Evolutionary conservation across 305 asterid genomes (phyloP).

Genomic region (Solanum chacoense): DNA sequence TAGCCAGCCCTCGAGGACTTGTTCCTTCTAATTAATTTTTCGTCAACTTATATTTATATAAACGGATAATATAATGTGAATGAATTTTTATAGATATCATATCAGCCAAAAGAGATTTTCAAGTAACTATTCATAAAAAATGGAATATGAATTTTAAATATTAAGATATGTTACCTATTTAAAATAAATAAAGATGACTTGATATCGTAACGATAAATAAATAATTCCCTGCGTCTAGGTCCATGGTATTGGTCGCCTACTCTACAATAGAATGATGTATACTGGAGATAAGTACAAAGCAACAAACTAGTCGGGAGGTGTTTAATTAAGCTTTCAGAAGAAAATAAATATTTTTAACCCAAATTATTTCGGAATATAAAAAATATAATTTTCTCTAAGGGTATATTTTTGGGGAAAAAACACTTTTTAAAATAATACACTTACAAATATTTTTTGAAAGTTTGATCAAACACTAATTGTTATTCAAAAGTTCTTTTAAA

Average conservation of each 20-base stretch:
- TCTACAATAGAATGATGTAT: not conserved
- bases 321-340: not conserved
- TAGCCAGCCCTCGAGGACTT: not conserved
- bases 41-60: not conserved
- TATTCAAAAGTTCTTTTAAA: not conserved
- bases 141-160: not conserved
- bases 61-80: not conserved
- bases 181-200: not conserved
- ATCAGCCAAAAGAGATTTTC: not conserved
- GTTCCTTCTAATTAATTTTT: not conserved
- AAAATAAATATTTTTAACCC: not conserved
- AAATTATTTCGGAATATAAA: not conserved
- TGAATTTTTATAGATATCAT: not conserved
- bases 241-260: not conserved
- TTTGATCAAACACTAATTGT: not conserved
- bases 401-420: not conserved
- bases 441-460: not conserved
- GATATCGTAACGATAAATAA: not conserved
- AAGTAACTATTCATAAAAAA: not conserved
- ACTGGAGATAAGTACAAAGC: not conserved
- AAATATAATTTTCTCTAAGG: not conserved
- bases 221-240: not conserved
- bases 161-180: not conserved
- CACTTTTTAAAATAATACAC: not conserved
- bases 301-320: not conserved